Evolutionary conservation across 2,329 filamentous ascomycete genomes (phyloP), one percentile per base, ranked within the genome.

Genomic region (Pseudogymnoascus sp.): DNA sequence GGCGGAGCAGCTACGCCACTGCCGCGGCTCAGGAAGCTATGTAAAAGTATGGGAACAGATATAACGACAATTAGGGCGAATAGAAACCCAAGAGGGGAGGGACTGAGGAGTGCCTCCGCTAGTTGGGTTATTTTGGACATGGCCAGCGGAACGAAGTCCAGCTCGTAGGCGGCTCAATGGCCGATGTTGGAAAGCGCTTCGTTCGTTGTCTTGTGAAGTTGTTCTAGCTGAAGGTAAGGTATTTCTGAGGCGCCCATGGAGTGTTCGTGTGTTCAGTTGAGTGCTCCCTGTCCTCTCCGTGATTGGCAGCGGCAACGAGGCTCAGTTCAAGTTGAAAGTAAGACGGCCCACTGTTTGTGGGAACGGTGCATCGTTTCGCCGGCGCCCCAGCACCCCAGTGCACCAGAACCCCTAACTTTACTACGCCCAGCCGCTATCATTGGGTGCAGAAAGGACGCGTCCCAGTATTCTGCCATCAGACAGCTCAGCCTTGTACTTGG

Each of bases 41-140:
- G 94, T 58, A 97, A 80, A 62, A 96, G 72, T 61, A 96, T 71
- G 19, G 94, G 94, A 29, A 90, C 78, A 5, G 62, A 87, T 75
- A 97, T 73, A 65, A 90, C 84, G 70, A 96, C 78, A 63, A 91
- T 67, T 19, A 89, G 71, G 12, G 91, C 89, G 72, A 93, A 73
- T 65, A 86, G 68, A 69, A 97, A 82, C 64, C 85, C 80, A 61
- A 83, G 72, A 10, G 78, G 68, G 14, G 85, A 86, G n/a, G 85
- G 85, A 63, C 79, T 83, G 71, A 88, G 76, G 63, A 85, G 74
- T 64, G 77, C 76, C 74, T 83, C 80, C 69, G 84, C 68, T 69
- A 78, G 69, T 21, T 70, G 64, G 41, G 64, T 59, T 21, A 63
- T 11, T 21, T 41, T n/a, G 14, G 61, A 49, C 61, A 65, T 65